Base-by-base conservation (phyloP, 352 stramenopile species). In the Globisporangium paroecandrum region DNA sequence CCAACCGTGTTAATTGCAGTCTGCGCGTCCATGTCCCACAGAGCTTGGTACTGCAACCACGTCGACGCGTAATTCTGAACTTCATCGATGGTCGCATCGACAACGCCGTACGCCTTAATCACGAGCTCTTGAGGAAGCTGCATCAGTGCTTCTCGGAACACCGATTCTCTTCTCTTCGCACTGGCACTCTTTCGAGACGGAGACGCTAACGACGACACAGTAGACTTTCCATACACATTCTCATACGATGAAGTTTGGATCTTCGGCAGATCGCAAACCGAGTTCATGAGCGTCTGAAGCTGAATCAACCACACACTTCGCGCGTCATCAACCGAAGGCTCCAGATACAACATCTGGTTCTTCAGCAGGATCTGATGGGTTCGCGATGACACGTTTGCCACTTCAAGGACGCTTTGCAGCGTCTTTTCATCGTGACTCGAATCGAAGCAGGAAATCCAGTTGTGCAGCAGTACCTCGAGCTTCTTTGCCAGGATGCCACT, bases 21-120 rank as follows among this genome's bases (percentile, higher is more conserved):
- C 65, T 95, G 82, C 20, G 98, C 93, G 77, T 98, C 94, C 77
- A 99, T 97, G 76, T 99, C 97, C 98, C 98, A 99, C 41, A 99
- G 76, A 24, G 91, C 96, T 77, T 99, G 97, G 73, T 99, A 99
- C 64, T 98, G 95, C 34, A 99, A 76, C 98, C 98, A 99, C 38
- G 90, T 93, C 32, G 87, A 82, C 18, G 98, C 91, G 81, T 99
- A 99, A 5, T 81, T 75, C 56, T 96, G 83, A 32, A 98, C 86
- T 61, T 98, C 86, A 29, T 80, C 71, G 10, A 97, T 83, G 22
- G 83, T 89, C 27, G 66, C 62, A 66, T 97, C 85, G 20, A 98
- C 77, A 8, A 89, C 78, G 43, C 70, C 69, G 57, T 95, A 97
- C 7, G 89, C 89, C 49, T 89, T 77, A n/a, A 89, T 72, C 10